Percentiles rank a stretch among this genome's conserved stretches.
phyloP scores from a whole-genome alignment of 2,329 filamentous ascomycete genomes.

The Dactylellina parvicollis region DNA sequence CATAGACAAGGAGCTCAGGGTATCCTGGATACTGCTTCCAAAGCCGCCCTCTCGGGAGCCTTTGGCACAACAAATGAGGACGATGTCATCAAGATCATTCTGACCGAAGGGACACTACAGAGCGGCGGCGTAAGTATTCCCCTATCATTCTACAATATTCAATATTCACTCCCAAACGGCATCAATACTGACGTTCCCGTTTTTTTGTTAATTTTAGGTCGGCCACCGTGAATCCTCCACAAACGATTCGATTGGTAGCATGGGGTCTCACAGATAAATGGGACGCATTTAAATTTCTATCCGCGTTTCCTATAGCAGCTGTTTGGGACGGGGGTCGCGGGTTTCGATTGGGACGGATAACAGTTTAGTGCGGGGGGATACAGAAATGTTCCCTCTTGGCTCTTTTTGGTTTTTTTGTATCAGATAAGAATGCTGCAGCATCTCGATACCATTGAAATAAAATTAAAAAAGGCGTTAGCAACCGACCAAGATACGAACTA shows the following conservation, averaged over 20 bases:
- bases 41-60: slow-evolving; percentile 29
- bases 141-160: neutral
- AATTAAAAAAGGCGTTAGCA: too few species aligned
- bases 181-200: neutral
- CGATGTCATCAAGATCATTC: slow-evolving; percentile 38
- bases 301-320: neutral
- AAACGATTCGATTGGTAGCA: slow-evolving; percentile 47
- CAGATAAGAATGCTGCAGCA: too few species aligned
- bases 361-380: too few species aligned
- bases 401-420: too few species aligned
- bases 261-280: slow-evolving; percentile 43
- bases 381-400: too few species aligned
- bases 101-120: slow-evolving; percentile 33
- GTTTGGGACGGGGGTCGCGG: neutral
- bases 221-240: slow-evolving; percentile 26
- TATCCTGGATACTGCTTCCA: slow-evolving; percentile 36
- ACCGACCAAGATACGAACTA: too few species aligned
- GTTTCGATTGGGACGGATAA: too few species aligned
- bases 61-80: slow-evolving; percentile 36
- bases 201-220: slow-evolving; percentile 14
- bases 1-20: slow-evolving; percentile 49
- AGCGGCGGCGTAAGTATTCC: slow-evolving; percentile 17
- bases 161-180: neutral
- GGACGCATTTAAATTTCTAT: neutral
- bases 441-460: too few species aligned